Percentiles rank a stretch among this genome's conserved stretches.
Conservation (phyloP, 169 alveolate genomes). For the Plasmodium gaboni region DNA sequence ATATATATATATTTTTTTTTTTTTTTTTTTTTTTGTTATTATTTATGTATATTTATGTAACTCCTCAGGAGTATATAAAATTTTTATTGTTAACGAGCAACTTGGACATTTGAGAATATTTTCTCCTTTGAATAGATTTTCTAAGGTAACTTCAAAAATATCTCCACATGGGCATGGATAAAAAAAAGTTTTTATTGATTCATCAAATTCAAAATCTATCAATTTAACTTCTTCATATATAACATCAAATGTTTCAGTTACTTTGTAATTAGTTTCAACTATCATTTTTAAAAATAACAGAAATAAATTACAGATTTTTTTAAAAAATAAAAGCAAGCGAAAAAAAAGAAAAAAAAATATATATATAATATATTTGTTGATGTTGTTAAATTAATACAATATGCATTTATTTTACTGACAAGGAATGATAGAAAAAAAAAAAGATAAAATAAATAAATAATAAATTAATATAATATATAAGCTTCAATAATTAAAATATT, state of each 20-base stretch:
- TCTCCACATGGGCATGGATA: slow-evolving; percentile 94
- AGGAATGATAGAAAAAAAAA: too few relatives aligned
- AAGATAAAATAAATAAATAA: too few relatives aligned
- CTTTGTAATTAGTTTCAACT: slow-evolving; percentile 54
- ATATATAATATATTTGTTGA: too few relatives aligned
- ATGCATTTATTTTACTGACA: too few relatives aligned
- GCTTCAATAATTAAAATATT: too few relatives aligned
- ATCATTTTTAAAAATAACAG: slow-evolving; percentile 51
- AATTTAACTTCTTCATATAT: slow-evolving; percentile 91
- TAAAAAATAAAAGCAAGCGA: neutral
- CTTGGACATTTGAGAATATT: slow-evolving; percentile 90
- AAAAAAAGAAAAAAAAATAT: neutral
- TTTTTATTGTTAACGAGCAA: slow-evolving; percentile 87
- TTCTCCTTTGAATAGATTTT: slow-evolving; percentile 73
- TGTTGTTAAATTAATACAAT: too few relatives aligned
- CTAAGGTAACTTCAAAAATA: slow-evolving; percentile 85
- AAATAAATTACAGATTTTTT: too few relatives aligned
- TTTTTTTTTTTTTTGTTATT: neutral
- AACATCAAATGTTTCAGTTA: slow-evolving; percentile 59
- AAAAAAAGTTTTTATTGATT: slow-evolving; percentile 79
- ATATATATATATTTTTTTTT: too few relatives aligned
- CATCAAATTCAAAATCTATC: slow-evolving; percentile 90
- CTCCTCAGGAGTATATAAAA: slow-evolving; percentile 76
- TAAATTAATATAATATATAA: too few relatives aligned
- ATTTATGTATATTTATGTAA: slow-evolving; percentile 32